phyloP scores from a whole-genome alignment of 1,284 basidiomycete genomes.

The Ustilago tritici region DNA sequence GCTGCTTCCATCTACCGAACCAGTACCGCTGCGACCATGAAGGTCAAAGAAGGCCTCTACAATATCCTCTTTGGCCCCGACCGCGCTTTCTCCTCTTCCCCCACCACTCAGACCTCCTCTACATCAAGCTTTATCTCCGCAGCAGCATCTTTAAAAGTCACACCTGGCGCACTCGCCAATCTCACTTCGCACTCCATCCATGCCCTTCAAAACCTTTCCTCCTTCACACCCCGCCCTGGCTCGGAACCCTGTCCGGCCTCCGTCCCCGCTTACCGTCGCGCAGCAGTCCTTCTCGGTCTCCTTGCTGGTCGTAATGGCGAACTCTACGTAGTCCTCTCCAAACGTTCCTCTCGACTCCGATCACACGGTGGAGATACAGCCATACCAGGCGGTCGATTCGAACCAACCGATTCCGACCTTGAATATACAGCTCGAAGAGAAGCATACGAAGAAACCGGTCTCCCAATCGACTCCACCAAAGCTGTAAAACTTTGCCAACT shows the following conservation, averaged over 20 bases:
- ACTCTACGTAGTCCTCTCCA: slow-evolving; percentile 63
- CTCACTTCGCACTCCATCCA: slow-evolving; percentile 39
- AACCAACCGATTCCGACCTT: slow-evolving; percentile 55
- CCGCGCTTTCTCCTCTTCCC: slow-evolving; percentile 13
- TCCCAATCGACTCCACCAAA: slow-evolving; percentile 49
- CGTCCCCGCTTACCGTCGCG: slow-evolving; percentile 63
- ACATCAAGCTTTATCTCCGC: background rate
- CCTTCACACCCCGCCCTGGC: slow-evolving; percentile 28
- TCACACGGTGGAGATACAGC: slow-evolving; percentile 66
- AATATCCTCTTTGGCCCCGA: slow-evolving; percentile 40
- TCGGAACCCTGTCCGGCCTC: slow-evolving; percentile 56
- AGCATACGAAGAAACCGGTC: slow-evolving; percentile 66
- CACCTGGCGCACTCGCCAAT: slow-evolving; percentile 16
- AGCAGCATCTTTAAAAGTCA: slow-evolving; percentile 15
- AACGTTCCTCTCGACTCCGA: slow-evolving; percentile 47
- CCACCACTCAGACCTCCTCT: background rate
- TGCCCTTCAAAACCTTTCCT: slow-evolving; percentile 45
- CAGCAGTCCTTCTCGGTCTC: slow-evolving; percentile 62
- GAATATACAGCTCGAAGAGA: slow-evolving; percentile 64
- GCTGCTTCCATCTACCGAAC: background rate
- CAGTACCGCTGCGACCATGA: slow-evolving; percentile 17
- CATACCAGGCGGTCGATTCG: slow-evolving; percentile 65
- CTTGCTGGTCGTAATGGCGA: slow-evolving; percentile 60
- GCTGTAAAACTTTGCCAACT: slow-evolving; percentile 60
- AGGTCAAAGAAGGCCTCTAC: slow-evolving; percentile 40